Evolutionary conservation across 345 rosid genomes (phyloP).

Genomic region (Moringa oleifera): DNA sequence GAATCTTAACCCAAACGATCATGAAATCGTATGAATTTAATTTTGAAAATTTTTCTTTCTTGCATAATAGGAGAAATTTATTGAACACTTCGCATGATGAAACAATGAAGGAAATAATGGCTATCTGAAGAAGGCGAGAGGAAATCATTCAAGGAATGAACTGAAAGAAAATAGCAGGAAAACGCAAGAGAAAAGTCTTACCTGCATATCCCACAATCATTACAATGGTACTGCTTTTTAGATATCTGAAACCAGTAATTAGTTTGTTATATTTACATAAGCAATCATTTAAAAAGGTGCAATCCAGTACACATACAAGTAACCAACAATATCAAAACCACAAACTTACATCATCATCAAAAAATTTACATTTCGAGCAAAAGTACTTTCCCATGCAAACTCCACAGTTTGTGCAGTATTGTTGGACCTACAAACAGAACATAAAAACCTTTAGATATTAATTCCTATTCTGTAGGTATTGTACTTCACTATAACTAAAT

Average conservation of each 20-base stretch:
- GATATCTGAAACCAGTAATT: slow-evolving; percentile 31
- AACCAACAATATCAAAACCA: background rate
- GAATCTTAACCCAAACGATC: background rate
- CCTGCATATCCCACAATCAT: slow-evolving; percentile 65
- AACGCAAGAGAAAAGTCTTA: background rate
- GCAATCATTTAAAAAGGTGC: slow-evolving; percentile 3
- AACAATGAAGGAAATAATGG: too few relatives aligned
- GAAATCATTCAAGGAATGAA: background rate
- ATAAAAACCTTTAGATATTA: background rate
- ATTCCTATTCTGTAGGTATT: background rate
- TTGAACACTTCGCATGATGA: background rate
- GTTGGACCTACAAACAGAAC: slow-evolving; percentile 39
- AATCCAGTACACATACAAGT: background rate
- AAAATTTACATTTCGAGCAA: slow-evolving; percentile 63
- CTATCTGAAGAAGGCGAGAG: too few relatives aligned
- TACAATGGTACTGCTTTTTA: slow-evolving; percentile 52
- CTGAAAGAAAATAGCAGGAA: background rate
- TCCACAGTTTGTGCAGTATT: slow-evolving; percentile 52
- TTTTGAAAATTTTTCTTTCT: background rate
- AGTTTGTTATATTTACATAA: too few relatives aligned
- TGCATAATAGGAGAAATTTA: background rate
- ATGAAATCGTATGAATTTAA: too few relatives aligned
- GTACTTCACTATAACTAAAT: background rate
- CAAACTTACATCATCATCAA: slow-evolving; percentile 57
- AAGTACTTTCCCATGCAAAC: slow-evolving; percentile 75